Percentiles rank a stretch among this genome's conserved stretches.
phyloP scores from a whole-genome alignment of 345 rosid species.

The Eutrema heterophyllum region DNA sequence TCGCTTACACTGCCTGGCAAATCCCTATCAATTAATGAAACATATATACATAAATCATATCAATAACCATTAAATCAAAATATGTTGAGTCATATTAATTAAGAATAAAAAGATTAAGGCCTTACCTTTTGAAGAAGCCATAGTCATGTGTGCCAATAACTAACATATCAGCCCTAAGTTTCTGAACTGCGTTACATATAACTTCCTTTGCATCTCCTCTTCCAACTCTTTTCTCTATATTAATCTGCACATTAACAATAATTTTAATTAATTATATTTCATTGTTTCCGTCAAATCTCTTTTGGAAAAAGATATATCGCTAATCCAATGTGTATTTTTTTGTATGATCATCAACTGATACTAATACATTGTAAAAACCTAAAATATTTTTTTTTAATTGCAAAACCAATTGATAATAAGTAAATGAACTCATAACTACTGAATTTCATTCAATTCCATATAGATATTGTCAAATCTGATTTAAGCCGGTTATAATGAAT shows the following conservation, averaged over 20 bases:
- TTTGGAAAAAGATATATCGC: not conserved
- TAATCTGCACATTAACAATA: slow-evolving; percentile 32
- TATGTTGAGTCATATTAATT: not conserved
- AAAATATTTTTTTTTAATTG: too few species aligned
- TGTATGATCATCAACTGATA: too few species aligned
- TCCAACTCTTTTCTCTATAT: slow-evolving; percentile 54
- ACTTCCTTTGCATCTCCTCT: slow-evolving; percentile 87
- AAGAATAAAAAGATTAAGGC: not conserved
- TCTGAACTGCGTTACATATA: slow-evolving; percentile 62
- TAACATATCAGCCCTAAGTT: slow-evolving; percentile 65
- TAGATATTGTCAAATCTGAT: too few species aligned
- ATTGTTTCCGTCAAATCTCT: not conserved
- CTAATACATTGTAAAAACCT: too few species aligned
- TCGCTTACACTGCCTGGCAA: slow-evolving; percentile 88
- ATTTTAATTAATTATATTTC: not conserved
- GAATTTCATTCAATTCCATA: too few species aligned
- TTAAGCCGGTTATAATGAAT: too few species aligned
- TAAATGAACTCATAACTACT: too few species aligned
- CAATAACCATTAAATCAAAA: not conserved
- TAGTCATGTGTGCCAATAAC: slow-evolving; percentile 97
- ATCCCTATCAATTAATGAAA: slow-evolving; percentile 45
- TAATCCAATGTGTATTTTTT: too few species aligned
- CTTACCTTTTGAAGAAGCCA: slow-evolving; percentile 83
- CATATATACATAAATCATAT: slow-evolving; percentile 1
- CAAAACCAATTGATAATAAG: too few species aligned